A percentile compares a stretch with the other conserved stretches of the same genome.
phyloP scores from a whole-genome alignment of 345 rosid species.

The Eutrema yunnanense region DNA sequence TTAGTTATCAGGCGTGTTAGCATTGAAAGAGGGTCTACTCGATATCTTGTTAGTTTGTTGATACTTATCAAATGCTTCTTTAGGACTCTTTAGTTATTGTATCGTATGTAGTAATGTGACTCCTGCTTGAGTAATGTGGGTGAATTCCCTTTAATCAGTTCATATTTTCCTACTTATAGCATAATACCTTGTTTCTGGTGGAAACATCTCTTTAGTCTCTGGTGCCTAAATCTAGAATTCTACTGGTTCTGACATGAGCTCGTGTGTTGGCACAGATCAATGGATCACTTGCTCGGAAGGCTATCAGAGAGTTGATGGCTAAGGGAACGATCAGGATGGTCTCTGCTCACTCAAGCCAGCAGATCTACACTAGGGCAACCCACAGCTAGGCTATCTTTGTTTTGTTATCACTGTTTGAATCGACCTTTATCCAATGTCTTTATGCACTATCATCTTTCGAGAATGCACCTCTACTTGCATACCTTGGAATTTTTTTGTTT shows the following conservation, averaged over 20 bases:
- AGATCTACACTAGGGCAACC: conserved; percentile 77
- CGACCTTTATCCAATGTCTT: neutral
- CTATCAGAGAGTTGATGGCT: conserved; percentile 77
- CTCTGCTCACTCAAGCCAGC: conserved; percentile 73
- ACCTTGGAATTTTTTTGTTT: neutral
- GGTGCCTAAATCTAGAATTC: neutral
- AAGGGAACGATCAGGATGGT: conserved; percentile 72
- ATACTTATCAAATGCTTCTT: no score
- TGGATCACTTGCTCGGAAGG: conserved; percentile 69
- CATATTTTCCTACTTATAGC: no score
- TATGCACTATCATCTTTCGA: neutral
- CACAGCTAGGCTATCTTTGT: conserved; percentile 36
- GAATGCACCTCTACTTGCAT: neutral
- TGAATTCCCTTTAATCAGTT: neutral
- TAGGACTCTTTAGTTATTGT: no score
- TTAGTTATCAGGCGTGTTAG: neutral
- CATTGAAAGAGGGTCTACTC: neutral
- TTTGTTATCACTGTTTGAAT: neutral
- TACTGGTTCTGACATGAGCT: neutral
- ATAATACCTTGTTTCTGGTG: neutral
- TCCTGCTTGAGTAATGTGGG: neutral
- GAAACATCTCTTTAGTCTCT: neutral
- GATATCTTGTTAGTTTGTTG: no score
- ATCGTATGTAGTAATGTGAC: neutral
- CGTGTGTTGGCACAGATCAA: conserved; percentile 37